phyloP scores from a whole-genome alignment of 768 basidiomycete species.

The Leccinum ochraceum region DNA sequence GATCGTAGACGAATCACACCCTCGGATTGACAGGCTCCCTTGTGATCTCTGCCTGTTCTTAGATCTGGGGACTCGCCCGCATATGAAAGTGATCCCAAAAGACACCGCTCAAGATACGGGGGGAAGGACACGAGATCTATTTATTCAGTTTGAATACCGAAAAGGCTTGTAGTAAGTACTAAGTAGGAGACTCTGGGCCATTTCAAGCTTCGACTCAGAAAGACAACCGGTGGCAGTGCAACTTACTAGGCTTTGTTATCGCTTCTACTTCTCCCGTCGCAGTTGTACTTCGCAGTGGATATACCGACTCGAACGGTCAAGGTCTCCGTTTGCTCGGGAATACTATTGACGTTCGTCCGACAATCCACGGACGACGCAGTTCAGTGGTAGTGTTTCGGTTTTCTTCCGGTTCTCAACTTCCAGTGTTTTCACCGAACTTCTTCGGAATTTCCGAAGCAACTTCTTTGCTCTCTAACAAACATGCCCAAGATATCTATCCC shows the following conservation, averaged over 20 bases:
- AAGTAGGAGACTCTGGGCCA: too few species aligned
- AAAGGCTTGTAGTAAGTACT: too few species aligned
- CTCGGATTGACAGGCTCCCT: conserved; percentile 47
- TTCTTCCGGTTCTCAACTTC: background rate
- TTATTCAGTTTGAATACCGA: too few species aligned
- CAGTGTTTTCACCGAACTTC: background rate
- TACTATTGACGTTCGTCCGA: background rate
- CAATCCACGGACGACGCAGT: background rate
- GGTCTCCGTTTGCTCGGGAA: background rate
- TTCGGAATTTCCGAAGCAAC: background rate
- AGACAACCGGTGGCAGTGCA: background rate
- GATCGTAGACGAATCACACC: conserved; percentile 55
- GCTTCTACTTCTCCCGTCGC: too few species aligned
- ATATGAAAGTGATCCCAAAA: too few species aligned
- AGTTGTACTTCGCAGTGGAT: too few species aligned
- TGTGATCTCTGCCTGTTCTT: background rate
- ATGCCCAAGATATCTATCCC: conserved; percentile 70
- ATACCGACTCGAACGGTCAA: too few species aligned
- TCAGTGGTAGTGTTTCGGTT: background rate
- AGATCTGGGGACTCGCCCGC: too few species aligned
- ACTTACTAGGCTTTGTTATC: too few species aligned
- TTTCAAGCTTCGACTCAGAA: too few species aligned
- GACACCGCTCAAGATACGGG: too few species aligned
- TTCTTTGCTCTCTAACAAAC: background rate
- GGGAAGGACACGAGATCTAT: too few species aligned